Percentiles rank a stretch among this genome's conserved stretches.
phyloP scores from a whole-genome alignment of 208 protist species.

The Acanthamoeba sp. region DNA sequence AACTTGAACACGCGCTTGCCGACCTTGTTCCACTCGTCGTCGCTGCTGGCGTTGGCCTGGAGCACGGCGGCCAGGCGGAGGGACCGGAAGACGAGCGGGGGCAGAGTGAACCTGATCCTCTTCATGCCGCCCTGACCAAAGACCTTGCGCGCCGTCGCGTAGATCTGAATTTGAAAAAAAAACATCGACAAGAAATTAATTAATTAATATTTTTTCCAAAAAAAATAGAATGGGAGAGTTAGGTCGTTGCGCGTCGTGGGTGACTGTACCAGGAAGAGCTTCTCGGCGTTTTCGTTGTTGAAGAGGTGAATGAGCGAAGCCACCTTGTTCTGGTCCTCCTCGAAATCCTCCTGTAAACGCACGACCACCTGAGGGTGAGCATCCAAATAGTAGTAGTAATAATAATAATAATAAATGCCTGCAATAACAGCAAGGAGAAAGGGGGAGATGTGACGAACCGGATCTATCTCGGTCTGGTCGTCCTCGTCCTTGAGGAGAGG shows the following conservation, averaged over 20 bases:
- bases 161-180: slow-evolving; percentile 87
- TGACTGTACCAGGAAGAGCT: slow-evolving; percentile 84
- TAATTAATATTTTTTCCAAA: neutral
- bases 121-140: slow-evolving; percentile 93
- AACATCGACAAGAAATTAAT: slow-evolving; percentile 1
- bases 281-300: slow-evolving; percentile 89
- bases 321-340: slow-evolving; percentile 95
- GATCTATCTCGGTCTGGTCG: slow-evolving; percentile 76
- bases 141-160: slow-evolving; percentile 92
- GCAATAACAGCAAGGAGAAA: too few relatives aligned
- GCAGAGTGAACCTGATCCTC: slow-evolving; percentile 92
- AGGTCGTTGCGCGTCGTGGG: neutral
- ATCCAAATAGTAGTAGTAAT: neutral
- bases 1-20: slow-evolving; percentile 84
- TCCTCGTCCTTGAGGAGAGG: slow-evolving; percentile 91
- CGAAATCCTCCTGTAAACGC: slow-evolving; percentile 90
- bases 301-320: slow-evolving; percentile 94
- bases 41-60: slow-evolving; percentile 1
- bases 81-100: slow-evolving; percentile 92
- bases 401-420: too few relatives aligned
- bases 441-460: neutral
- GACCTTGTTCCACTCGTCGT: slow-evolving; percentile 10
- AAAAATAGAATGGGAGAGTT: neutral
- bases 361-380: neutral
- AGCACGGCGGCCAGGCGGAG: slow-evolving; percentile 89